Evolutionary conservation across 805 yeast species (phyloP).

Genomic region (Starmerella vaccinii): DNA sequence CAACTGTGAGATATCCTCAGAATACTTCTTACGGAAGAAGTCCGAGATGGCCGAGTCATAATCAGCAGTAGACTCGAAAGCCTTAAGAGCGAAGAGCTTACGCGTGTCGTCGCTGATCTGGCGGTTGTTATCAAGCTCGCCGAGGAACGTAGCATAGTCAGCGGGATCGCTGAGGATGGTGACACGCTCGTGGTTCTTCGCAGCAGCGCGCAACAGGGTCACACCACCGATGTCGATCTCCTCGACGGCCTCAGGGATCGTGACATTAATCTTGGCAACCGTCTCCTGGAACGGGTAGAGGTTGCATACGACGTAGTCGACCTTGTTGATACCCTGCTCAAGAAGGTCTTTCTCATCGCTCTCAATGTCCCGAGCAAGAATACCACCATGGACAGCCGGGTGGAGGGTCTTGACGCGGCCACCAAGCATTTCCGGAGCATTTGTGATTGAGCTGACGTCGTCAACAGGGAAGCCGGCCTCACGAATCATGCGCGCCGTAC

Average conservation of each 20-base stretch:
- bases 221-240: conserved; percentile 98
- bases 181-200: conserved; percentile 94
- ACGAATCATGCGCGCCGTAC: conserved; percentile 86
- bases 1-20: conserved; percentile 80
- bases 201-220: conserved; percentile 94
- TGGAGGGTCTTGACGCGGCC: conserved; percentile 97
- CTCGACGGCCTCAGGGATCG: conserved; percentile 95
- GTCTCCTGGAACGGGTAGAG: conserved; percentile 98
- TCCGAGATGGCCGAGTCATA: conserved; percentile 93
- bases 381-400: conserved; percentile 94
- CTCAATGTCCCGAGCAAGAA: conserved; percentile 85
- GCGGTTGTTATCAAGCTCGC: conserved; percentile 66
- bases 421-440: conserved; percentile 98
- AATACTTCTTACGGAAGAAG: conserved; percentile 93
- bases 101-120: conserved; percentile 56
- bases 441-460: conserved; percentile 88
- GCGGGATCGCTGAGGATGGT: conserved; percentile 89
- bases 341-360: conserved; percentile 81
- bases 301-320: conserved; percentile 94
- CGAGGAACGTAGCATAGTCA: conserved; percentile 79
- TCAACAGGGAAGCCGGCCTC: conserved; percentile 98
- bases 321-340: conserved; percentile 86
- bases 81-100: conserved; percentile 83
- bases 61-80: conserved; percentile 97
- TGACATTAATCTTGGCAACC: conserved; percentile 87